Evolutionary conservation across 257 asterid species (phyloP).

Genomic region (Petunia secreta): DNA sequence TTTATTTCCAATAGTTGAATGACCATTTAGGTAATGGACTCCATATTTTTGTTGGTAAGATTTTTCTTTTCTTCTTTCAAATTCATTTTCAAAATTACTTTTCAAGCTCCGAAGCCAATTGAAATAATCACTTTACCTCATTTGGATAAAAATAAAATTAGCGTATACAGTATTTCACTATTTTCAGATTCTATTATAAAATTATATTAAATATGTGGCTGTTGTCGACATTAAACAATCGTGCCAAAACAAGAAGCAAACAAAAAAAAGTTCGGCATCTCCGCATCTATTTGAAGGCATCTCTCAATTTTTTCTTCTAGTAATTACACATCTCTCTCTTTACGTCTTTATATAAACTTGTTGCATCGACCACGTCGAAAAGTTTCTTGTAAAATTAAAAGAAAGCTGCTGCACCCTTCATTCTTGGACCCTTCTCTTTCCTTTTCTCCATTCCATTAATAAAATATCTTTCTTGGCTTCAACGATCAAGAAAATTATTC

Average conservation of each 20-base stretch:
- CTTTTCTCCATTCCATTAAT: background rate
- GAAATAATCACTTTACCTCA: too few relatives aligned
- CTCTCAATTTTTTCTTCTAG: constrained; percentile 6
- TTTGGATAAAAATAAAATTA: too few relatives aligned
- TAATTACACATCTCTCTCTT: background rate
- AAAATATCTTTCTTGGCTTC: background rate
- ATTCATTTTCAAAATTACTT: too few relatives aligned
- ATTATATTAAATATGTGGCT: too few relatives aligned
- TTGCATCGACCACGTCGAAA: constrained; percentile 20
- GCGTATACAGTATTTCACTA: too few relatives aligned
- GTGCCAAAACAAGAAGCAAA: constrained; percentile 14
- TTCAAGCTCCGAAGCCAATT: too few relatives aligned
- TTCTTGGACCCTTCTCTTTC: background rate
- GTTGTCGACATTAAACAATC: background rate
- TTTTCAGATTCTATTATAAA: too few relatives aligned
- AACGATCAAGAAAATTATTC: background rate
- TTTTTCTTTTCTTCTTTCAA: too few relatives aligned
- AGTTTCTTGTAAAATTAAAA: background rate
- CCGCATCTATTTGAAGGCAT: constrained; percentile 40
- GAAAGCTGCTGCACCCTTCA: background rate
- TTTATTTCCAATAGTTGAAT: too few relatives aligned
- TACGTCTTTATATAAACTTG: background rate
- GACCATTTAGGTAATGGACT: too few relatives aligned
- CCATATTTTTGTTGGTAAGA: too few relatives aligned
- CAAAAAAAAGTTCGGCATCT: constrained; percentile 45